Conservation (phyloP, 1,284 basidiomycete species). For the Calocybe gambosa region DNA sequence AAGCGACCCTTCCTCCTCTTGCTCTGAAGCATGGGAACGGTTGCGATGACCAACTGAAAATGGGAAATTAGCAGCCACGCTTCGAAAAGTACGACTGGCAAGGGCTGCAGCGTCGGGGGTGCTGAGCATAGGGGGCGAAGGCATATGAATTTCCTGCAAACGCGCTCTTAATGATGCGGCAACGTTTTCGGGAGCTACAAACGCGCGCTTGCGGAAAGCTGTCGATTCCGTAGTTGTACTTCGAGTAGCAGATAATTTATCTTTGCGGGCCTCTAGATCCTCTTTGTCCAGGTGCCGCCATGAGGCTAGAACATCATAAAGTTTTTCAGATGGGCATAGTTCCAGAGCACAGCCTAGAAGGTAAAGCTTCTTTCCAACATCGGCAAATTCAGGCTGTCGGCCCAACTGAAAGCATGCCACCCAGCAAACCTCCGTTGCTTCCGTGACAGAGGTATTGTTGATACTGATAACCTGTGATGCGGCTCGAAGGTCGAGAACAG, state of each 20-base stretch:
- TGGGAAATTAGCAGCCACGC: constrained; percentile 73
- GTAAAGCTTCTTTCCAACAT: constrained; percentile 58
- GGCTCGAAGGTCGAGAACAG: constrained; percentile 44
- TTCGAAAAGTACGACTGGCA: constrained; percentile 67
- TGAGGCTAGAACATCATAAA: constrained; percentile 64
- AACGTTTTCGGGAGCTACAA: constrained; percentile 24
- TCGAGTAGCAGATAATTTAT: constrained; percentile 29
- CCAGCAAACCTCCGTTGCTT: constrained; percentile 81
- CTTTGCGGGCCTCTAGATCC: constrained; percentile 46
- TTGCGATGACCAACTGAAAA: constrained; percentile 51
- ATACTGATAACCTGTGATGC: constrained; percentile 24
- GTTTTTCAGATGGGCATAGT: constrained; percentile 77
- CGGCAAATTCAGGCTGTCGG: constrained; percentile 67
- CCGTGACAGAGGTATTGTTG: constrained; percentile 42
- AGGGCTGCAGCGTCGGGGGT: constrained; percentile 70
- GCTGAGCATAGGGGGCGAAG: constrained; percentile 55
- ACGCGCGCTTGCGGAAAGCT: constrained; percentile 18
- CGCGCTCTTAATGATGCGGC: constrained; percentile 51
- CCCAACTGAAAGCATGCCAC: constrained; percentile 83
- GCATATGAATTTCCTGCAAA: constrained; percentile 58
- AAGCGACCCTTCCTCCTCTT: constrained; percentile 34
- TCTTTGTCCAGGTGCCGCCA: constrained; percentile 70
- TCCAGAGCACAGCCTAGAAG: constrained; percentile 82
- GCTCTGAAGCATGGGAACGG: constrained; percentile 38
- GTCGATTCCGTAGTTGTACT: constrained; percentile 20